Evolutionary conservation across 2,329 filamentous ascomycete species (phyloP), one percentile per base, ranked within the genome.

Genomic region (Monosporascus sp.): DNA sequence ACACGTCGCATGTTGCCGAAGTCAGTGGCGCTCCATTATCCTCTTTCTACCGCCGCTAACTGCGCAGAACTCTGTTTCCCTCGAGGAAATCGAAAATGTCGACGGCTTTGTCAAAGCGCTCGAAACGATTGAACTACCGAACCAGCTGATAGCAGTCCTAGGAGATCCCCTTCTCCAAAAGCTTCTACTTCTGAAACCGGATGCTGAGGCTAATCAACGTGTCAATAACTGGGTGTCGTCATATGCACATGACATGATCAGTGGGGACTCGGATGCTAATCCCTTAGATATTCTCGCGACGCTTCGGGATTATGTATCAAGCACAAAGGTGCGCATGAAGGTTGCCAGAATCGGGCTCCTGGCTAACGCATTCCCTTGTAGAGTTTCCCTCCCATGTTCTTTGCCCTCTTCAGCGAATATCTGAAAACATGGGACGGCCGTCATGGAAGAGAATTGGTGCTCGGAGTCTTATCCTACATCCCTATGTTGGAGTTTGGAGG

Each of bases 121-220:
- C 8, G 89, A 95, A 60, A 88, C 80, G 59, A 85, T 96, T 26
- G 88, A 94, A 68, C 73, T 91, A 41, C 91, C 91, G 0, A 91
- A 88, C 58, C 91, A 96, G 69, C 76, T 95, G 2, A 84, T 91
- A 41, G 88, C 91, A 5, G 84, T 89, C 4, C 74, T 95, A 15
- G 82, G 81, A 2, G 88, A 95, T 63, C 87, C 87, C 3, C 74
- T 95, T 31, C 78, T 93, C 1, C 89, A 93, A 66, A 94, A 93
- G 65, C 75, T 93, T 24, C 72, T 90, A 37, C 72, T 88, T n/a
- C 72, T 89, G 31, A 79, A 81, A 49, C 80, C 85, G 2, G 78
- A 81, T 37, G 70, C 74, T 17, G 74, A 77, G 48, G 76, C 75
- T 14, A 70, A 75, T 28, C 72, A 73, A 49, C 75, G 84, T n/a